These are phyloP conservation scores for Fennellomyces sp. DNA, from an alignment of 371 early-diverging fungal genomes.

Conservation along the genomic window DNA sequence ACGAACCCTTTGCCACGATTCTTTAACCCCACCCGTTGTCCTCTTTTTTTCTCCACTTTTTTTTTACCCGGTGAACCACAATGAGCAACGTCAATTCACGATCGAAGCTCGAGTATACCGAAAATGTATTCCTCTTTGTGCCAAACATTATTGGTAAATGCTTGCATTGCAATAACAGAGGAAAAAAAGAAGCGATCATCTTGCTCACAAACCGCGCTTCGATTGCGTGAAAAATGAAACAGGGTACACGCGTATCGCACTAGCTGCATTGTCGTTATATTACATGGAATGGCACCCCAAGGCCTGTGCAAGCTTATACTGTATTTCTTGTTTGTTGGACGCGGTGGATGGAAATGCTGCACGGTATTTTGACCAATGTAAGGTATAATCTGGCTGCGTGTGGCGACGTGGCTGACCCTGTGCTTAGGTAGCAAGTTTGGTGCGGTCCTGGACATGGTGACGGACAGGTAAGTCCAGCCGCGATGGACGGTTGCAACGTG, in stretches of 20 bases:
- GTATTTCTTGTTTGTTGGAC: conserved; percentile 89
- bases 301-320: conserved; percentile 77
- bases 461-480: conserved; percentile 71
- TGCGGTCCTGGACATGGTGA: conserved; percentile 97
- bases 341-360: conserved; percentile 96
- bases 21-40: not conserved
- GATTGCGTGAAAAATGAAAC: conserved; percentile 6
- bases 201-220: not conserved
- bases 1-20: not conserved
- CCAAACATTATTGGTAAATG: conserved; percentile 88
- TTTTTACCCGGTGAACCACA: not conserved
- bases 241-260: conserved; percentile 88
- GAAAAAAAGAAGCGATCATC: not conserved
- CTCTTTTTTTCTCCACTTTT: not conserved
- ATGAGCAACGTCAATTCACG: not conserved
- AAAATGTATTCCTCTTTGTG: conserved; percentile 85
- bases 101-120: conserved; percentile 15
- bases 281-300: conserved; percentile 76
- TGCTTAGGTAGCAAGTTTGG: conserved; percentile 88
- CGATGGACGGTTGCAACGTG: not conserved
- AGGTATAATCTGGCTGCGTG: conserved; percentile 13
- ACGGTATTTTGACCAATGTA: conserved; percentile 88
- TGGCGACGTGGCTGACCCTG: not conserved
- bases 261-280: conserved; percentile 74
- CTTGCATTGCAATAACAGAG: not conserved